Conservation (phyloP, 2,329 filamentous ascomycete genomes). For the Arachnomyces sp. region DNA sequence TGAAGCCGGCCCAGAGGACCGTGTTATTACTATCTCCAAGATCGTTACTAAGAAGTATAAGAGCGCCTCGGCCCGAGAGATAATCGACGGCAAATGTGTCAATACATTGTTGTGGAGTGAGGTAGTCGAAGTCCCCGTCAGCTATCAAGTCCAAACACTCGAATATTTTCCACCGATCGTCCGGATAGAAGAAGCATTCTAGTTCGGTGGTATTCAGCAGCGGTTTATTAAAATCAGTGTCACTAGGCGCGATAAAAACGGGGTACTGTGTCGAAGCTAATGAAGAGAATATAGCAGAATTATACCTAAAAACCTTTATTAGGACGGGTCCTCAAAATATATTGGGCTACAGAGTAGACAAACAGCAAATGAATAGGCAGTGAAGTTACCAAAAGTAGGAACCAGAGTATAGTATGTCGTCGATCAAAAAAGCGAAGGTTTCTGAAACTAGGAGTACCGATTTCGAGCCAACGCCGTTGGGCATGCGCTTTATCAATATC, state of each 20-base stretch:
- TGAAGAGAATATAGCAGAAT: not conserved
- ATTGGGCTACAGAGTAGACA: not conserved
- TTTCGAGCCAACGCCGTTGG: not conserved
- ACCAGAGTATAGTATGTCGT: not conserved
- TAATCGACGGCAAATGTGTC: not conserved
- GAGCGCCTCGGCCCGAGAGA: not conserved
- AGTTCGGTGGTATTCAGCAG: no score
- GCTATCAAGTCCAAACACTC: no score
- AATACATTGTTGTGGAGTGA: slow-evolving; percentile 1
- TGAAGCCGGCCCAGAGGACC: not conserved
- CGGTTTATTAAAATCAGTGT: no score
- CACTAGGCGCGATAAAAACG: no score
- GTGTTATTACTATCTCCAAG: not conserved
- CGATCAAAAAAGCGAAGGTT: not conserved
- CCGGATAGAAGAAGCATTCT: no score
- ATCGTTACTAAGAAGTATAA: not conserved
- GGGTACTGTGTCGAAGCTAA: no score
- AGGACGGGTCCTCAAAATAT: no score
- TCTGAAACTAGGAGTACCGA: not conserved
- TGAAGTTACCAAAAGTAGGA: not conserved
- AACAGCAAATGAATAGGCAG: not conserved
- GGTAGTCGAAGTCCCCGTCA: not conserved
- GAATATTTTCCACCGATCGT: no score
- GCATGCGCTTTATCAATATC: not conserved
- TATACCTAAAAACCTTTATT: not conserved